Percentiles rank a stretch among this genome's conserved stretches.
These are phyloP conservation scores for Candida anutae DNA, from an alignment of 1,139 yeast species.

Conservation along the genomic window DNA sequence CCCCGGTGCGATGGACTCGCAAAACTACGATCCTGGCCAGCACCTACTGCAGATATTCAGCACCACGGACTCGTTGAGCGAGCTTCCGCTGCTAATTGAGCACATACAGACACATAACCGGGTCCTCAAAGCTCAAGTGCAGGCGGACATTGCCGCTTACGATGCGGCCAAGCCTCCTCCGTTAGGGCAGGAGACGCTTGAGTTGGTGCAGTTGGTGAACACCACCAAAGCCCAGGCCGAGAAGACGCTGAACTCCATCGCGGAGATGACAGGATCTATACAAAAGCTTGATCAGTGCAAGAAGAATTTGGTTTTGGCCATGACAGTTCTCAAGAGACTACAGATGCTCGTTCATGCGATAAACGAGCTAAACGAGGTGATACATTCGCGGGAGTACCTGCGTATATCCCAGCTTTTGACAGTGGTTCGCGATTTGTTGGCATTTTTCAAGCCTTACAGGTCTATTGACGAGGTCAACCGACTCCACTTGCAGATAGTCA, in stretches of 20 bases:
- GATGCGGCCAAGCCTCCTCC: conserved; percentile 14
- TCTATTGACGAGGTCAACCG: conserved; percentile 77
- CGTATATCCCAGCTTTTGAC: conserved; percentile 63
- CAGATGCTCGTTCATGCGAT: conserved; percentile 83
- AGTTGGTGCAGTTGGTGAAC: conserved; percentile 32
- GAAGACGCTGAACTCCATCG: conserved; percentile 54
- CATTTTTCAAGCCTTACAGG: conserved; percentile 73
- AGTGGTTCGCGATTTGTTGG: conserved; percentile 73
- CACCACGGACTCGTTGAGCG: conserved; percentile 35
- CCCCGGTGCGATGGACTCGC: conserved; percentile 2
- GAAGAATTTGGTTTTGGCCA: conserved; percentile 70
- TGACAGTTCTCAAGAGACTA: conserved; percentile 79
- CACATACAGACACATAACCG: conserved; percentile 37
- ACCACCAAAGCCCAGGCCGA: conserved; percentile 21
- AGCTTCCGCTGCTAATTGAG: conserved; percentile 38
- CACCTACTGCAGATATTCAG: conserved; percentile 32
- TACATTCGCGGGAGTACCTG: conserved; percentile 44
- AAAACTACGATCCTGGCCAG: conserved; percentile 22
- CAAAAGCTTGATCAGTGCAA: conserved; percentile 75
- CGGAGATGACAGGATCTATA: conserved; percentile 67
- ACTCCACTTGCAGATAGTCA: conserved; percentile 54
- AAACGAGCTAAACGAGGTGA: conserved; percentile 48
- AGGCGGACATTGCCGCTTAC: conserved; percentile 20
- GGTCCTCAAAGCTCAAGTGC: conserved; percentile 36
- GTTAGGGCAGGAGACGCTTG: conserved; percentile 36